phyloP scores from a whole-genome alignment of 306 rosid species.

The Prunus armeniaca region DNA sequence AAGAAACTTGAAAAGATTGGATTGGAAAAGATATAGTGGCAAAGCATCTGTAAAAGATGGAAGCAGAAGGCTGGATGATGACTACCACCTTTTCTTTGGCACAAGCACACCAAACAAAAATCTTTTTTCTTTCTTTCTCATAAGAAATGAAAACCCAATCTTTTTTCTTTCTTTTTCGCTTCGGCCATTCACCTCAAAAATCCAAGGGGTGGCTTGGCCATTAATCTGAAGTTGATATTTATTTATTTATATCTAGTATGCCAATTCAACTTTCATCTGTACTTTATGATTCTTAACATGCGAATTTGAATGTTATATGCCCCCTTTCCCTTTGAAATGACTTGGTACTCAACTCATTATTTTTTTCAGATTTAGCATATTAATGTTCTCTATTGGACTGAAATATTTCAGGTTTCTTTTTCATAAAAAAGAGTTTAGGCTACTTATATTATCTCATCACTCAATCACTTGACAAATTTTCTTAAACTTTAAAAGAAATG shows the following conservation, averaged over 20 bases:
- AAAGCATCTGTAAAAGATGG: slow-evolving; percentile 23
- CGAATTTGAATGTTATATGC: background rate
- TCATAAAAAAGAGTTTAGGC: background rate
- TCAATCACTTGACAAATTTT: background rate
- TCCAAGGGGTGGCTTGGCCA: background rate
- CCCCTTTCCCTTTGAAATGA: background rate
- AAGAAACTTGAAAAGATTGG: slow-evolving; percentile 6
- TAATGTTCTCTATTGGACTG: background rate
- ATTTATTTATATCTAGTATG: background rate
- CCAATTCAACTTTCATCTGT: background rate
- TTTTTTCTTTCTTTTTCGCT: background rate
- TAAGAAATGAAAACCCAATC: no score
- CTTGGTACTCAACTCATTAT: background rate
- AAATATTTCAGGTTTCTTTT: background rate
- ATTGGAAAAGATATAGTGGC: slow-evolving; percentile 12
- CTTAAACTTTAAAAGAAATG: background rate
- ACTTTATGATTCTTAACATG: background rate
- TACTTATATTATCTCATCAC: background rate
- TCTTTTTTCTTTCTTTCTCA: background rate
- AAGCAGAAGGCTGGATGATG: slow-evolving; percentile 15
- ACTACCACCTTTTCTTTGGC: background rate
- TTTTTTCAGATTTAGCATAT: background rate
- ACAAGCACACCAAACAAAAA: slow-evolving; percentile 6
- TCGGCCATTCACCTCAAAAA: background rate
- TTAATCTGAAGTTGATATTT: background rate